Evolutionary conservation across 352 stramenopile species (phyloP).

Genomic region (Globisporangium echinulatum): DNA sequence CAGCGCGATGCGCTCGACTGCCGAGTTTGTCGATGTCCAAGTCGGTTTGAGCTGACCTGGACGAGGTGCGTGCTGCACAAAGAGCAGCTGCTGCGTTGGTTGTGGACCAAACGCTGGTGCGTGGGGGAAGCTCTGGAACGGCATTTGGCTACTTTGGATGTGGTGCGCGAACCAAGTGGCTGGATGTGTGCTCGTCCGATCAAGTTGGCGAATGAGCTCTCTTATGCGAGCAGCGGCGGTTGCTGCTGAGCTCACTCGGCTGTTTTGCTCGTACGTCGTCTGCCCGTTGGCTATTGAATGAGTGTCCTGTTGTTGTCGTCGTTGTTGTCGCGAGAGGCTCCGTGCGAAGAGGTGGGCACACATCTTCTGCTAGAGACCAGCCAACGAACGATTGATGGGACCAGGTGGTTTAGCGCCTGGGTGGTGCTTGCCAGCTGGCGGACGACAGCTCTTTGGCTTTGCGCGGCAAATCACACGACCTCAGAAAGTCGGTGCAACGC

Average conservation of each 20-base stretch:
- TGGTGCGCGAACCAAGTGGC: background rate
- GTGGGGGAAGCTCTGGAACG: background rate
- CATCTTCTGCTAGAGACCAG: background rate
- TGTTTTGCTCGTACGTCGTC: background rate
- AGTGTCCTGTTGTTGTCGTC: background rate
- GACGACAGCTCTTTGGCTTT: background rate
- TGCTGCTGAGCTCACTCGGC: background rate
- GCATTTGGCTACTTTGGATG: background rate
- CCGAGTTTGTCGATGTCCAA: constrained; percentile 4
- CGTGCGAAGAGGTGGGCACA: background rate
- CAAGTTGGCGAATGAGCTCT: background rate
- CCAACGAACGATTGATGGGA: background rate
- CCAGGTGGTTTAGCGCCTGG: background rate
- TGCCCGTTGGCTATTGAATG: background rate
- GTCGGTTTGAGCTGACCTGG: constrained; percentile 1
- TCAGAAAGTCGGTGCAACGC: background rate
- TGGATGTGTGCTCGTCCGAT: background rate
- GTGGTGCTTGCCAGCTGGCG: background rate
- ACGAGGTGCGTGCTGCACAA: background rate
- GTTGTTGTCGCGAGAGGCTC: background rate
- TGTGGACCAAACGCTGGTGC: background rate
- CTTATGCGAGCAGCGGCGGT: background rate
- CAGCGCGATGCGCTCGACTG: constrained; percentile 45
- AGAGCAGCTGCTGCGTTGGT: background rate
- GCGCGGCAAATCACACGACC: background rate